A percentile compares a stretch with the other conserved stretches of the same genome.
Evolutionary conservation across 2,329 filamentous ascomycete genomes (phyloP).

Genomic region (Coniochaeta prunicola): DNA sequence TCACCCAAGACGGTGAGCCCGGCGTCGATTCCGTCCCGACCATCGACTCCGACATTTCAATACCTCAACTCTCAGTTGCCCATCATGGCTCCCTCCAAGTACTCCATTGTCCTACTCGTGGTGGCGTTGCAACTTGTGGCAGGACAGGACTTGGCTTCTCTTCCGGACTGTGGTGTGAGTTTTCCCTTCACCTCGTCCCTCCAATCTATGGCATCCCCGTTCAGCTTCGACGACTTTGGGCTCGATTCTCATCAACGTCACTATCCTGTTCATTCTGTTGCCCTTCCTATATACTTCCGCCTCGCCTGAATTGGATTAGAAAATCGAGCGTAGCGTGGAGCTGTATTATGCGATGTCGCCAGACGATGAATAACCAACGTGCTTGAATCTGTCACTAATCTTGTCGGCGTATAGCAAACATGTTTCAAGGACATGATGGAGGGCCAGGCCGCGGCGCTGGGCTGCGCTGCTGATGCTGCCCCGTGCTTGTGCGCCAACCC

Average conservation of each 20-base stretch:
- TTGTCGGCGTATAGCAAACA: neutral
- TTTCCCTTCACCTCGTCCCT: neutral
- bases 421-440: neutral
- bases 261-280: too few species aligned
- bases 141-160: neutral
- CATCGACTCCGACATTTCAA: neutral
- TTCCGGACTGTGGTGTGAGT: slow-evolving; percentile 1
- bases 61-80: neutral
- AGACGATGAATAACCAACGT: neutral
- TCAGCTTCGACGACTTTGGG: neutral
- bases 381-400: neutral
- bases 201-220: neutral
- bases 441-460: neutral
- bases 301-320: neutral
- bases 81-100: neutral
- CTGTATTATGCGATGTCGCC: neutral
- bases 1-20: neutral
- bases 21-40: neutral
- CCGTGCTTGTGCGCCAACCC: neutral
- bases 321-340: neutral
- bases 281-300: too few species aligned
- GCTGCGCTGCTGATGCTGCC: neutral
- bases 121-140: neutral
- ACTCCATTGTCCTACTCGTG: neutral
- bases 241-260: neutral